These are phyloP conservation scores for Ampelomyces quisqualis DNA, from an alignment of 2,329 filamentous ascomycete genomes.

Conservation along the genomic window DNA sequence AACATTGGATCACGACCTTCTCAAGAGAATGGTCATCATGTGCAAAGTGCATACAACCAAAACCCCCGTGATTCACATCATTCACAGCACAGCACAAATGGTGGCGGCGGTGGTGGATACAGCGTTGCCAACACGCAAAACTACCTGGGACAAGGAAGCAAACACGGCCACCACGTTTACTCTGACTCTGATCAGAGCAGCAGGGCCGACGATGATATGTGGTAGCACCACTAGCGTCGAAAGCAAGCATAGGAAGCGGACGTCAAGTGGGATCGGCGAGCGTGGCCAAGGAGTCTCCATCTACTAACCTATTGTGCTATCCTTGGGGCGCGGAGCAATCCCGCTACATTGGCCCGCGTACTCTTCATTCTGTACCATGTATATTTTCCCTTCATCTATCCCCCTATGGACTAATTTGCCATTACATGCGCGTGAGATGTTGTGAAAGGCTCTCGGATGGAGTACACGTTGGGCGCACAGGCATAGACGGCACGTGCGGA, in stretches of 20 bases:
- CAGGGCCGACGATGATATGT: constrained; percentile 43
- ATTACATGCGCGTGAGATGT: background rate
- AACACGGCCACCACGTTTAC: constrained; percentile 29
- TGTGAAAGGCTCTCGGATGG: background rate
- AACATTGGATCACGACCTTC: constrained; percentile 4
- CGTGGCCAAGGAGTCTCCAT: background rate
- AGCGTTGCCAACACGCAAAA: constrained; percentile 42
- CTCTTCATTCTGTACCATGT: constrained; percentile 3
- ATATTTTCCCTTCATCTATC: constrained; percentile 1
- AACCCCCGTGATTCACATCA: constrained; percentile 38
- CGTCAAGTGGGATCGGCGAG: background rate
- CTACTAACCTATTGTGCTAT: background rate
- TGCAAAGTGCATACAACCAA: constrained; percentile 20
- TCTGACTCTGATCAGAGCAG: constrained; percentile 34
- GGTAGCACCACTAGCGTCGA: constrained; percentile 22
- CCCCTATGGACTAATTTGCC: constrained; percentile 3
- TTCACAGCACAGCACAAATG: constrained; percentile 31
- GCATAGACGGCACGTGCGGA: constrained; percentile 3
- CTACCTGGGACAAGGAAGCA: constrained; percentile 37
- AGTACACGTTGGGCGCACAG: background rate
- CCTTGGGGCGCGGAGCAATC: background rate
- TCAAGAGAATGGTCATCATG: constrained; percentile 17
- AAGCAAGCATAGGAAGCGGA: background rate
- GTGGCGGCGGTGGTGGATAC: constrained; percentile 34
- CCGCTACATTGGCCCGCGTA: background rate